Evolutionary conservation across 257 asterid species (phyloP).

Genomic region (Penstemon newberryi): DNA sequence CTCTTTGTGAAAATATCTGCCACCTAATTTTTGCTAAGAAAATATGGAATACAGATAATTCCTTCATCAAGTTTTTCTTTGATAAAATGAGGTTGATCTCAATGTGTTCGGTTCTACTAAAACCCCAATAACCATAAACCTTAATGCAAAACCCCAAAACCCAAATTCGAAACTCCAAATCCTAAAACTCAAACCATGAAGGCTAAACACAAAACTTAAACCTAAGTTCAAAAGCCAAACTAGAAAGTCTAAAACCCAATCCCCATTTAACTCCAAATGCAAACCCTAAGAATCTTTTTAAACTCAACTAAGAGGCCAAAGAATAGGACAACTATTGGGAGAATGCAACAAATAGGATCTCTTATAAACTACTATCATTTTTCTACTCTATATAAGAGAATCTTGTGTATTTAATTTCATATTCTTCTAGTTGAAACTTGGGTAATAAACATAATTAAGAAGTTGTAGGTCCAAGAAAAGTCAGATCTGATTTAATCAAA

Average conservation of each 20-base stretch:
- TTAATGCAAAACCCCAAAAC: neutral
- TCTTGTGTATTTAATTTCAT: too few species aligned
- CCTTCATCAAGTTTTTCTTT: neutral
- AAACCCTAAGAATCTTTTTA: neutral
- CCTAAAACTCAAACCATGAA: neutral
- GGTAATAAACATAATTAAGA: too few species aligned
- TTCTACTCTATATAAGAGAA: too few species aligned
- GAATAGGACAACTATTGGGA: neutral
- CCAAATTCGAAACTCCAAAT: neutral
- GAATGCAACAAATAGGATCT: neutral
- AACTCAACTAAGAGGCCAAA: neutral
- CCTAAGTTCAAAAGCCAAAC: neutral
- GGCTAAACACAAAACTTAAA: constrained; percentile 4
- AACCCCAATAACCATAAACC: too few species aligned
- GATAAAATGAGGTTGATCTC: neutral
- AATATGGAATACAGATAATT: neutral
- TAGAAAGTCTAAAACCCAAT: too few species aligned
- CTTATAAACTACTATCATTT: too few species aligned
- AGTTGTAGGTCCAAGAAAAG: too few species aligned
- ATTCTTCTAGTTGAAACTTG: too few species aligned
- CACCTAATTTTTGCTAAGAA: neutral
- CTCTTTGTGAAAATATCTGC: neutral
- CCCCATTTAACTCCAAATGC: neutral
- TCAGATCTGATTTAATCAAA: too few species aligned
- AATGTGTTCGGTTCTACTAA: neutral